Evolutionary conservation across 148 eudicot genomes (phyloP).

Genomic region (Dianthus caryophyllus): DNA sequence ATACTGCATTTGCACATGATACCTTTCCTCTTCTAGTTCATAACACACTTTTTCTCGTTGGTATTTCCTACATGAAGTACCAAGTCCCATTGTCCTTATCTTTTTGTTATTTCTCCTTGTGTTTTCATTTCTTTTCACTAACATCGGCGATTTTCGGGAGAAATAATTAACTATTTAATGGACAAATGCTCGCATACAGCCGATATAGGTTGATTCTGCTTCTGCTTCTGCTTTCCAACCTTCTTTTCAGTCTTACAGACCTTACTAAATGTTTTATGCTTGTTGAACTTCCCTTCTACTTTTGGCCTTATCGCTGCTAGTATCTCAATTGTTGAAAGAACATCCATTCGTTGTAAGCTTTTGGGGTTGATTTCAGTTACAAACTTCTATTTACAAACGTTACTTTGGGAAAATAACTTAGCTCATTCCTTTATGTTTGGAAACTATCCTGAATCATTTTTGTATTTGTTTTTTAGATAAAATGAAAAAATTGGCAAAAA

Average conservation of each 20-base stretch:
- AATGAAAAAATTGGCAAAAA: too few species aligned
- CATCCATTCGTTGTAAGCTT: not conserved
- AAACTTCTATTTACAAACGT: not conserved
- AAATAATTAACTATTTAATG: not conserved
- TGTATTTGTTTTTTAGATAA: too few species aligned
- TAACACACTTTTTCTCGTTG: not conserved
- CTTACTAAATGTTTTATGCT: not conserved
- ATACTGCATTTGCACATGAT: not conserved
- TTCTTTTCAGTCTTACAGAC: not conserved
- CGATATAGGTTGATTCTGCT: too few species aligned
- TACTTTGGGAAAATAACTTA: not conserved
- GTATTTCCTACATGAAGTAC: not conserved
- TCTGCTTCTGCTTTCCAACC: constrained; percentile 1
- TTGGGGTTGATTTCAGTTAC: not conserved
- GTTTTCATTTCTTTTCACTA: not conserved
- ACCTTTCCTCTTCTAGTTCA: constrained; percentile 1
- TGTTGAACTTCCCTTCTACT: too few species aligned
- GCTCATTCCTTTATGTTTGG: not conserved
- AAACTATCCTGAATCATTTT: too few species aligned
- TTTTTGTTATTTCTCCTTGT: not conserved
- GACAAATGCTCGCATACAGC: not conserved
- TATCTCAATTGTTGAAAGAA: not conserved
- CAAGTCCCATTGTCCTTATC: not conserved
- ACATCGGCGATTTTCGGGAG: not conserved
- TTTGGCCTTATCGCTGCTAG: not conserved